phyloP scores from a whole-genome alignment of 345 rosid species.

The Hypericum androsaemum region DNA sequence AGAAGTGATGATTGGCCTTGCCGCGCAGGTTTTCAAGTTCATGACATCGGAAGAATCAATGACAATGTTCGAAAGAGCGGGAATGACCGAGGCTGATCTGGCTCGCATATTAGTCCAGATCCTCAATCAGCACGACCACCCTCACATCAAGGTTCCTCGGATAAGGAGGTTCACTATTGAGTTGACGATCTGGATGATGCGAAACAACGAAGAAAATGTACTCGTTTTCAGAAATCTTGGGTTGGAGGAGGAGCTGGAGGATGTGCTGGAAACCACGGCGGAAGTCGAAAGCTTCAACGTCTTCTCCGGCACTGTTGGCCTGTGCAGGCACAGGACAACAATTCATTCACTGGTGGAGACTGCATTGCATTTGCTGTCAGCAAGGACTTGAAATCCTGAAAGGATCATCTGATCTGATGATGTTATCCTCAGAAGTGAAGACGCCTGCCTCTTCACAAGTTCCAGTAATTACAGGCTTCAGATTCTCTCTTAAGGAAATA shows the following conservation, averaged over 20 bases:
- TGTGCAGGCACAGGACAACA: constrained; percentile 52
- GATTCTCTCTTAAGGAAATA: too few species aligned
- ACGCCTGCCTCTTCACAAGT: too few species aligned
- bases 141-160: constrained; percentile 66
- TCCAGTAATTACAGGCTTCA: too few species aligned
- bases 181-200: constrained; percentile 78
- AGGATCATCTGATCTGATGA: too few species aligned
- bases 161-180: constrained; percentile 72
- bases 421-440: too few species aligned
- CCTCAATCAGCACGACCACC: constrained; percentile 44
- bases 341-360: constrained; percentile 56
- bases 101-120: constrained; percentile 37
- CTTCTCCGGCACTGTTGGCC: constrained; percentile 66
- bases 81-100: constrained; percentile 39
- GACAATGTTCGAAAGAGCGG: constrained; percentile 31
- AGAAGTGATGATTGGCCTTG: constrained; percentile 82
- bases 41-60: constrained; percentile 45
- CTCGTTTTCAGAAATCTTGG: constrained; percentile 33
- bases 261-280: constrained; percentile 58
- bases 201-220: constrained; percentile 26
- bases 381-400: too few species aligned
- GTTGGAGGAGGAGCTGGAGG: constrained; percentile 44
- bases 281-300: constrained; percentile 74
- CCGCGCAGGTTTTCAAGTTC: constrained; percentile 48
- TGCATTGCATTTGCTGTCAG: constrained; percentile 25